phyloP scores from a whole-genome alignment of 108 stramenopile genomes.

The Epipyxis sp. region DNA sequence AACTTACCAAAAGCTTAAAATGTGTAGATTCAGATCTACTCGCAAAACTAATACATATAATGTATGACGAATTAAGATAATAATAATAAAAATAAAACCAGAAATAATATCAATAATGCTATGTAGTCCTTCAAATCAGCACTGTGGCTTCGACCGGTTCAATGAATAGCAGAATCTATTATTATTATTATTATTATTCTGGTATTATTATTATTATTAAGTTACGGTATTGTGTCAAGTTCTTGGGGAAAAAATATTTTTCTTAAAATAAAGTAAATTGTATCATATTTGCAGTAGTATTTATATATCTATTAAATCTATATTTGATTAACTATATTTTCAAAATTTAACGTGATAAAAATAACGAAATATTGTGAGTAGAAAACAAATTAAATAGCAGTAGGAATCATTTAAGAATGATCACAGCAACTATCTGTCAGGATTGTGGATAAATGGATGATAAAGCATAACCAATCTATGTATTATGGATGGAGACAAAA shows the following conservation, averaged over 20 bases:
- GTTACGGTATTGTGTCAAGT: neutral
- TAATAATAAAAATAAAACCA: neutral
- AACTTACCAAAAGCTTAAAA: neutral
- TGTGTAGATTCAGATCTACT: neutral
- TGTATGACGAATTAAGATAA: neutral
- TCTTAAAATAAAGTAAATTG: neutral
- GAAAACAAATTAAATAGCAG: neutral
- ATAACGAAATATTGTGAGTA: neutral
- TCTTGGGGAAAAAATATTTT: neutral
- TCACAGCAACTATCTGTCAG: neutral
- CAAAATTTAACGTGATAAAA: neutral
- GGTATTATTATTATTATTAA: neutral
- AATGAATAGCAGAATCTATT: neutral
- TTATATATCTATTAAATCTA: neutral
- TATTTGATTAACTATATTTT: neutral
- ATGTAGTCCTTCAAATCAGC: neutral
- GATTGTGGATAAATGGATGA: too few species aligned
- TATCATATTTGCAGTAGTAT: neutral
- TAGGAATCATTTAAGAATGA: neutral
- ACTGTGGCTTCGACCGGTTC: neutral
- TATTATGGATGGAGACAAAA: neutral
- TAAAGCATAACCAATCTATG: too few species aligned
- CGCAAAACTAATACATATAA: neutral
- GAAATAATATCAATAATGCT: neutral
- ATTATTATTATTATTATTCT: neutral